Percentiles rank a stretch among this genome's conserved stretches.
Conservation (phyloP, 2,329 filamentous ascomycete genomes). For the Aureobasidium sp. region DNA sequence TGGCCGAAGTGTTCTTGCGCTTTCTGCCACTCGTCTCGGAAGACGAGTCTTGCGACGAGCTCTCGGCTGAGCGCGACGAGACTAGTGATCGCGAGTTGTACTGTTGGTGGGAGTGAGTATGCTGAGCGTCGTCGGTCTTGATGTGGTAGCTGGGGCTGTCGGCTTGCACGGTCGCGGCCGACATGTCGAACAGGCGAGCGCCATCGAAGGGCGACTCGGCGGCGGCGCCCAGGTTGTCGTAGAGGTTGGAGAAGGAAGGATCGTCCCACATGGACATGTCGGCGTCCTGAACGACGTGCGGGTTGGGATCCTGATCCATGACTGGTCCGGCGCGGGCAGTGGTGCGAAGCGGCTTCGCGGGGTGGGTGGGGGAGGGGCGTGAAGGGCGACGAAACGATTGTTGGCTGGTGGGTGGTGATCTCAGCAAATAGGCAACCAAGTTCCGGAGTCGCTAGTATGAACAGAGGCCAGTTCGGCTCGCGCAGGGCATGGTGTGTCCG, state of each 20-base stretch:
- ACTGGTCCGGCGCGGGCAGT: neutral
- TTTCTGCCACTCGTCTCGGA: constrained; percentile 36
- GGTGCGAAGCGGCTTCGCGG: constrained; percentile 8
- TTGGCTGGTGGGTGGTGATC: neutral
- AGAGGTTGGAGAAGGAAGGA: constrained; percentile 23
- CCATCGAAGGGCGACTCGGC: constrained; percentile 23
- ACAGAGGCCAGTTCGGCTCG: neutral
- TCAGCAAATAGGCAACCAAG: neutral
- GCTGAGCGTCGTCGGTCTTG: constrained; percentile 23
- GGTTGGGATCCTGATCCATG: constrained; percentile 17
- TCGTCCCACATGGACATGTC: constrained; percentile 26
- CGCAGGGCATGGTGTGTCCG: constrained; percentile 7
- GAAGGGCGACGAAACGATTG: constrained; percentile 1
- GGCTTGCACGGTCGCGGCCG: constrained; percentile 19
- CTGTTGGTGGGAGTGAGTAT: constrained; percentile 17
- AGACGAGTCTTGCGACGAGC: constrained; percentile 36
- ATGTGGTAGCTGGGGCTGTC: constrained; percentile 23
- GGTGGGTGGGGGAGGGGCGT: constrained; percentile 11
- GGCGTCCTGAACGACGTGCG: constrained; percentile 19
- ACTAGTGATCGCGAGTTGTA: constrained; percentile 18
- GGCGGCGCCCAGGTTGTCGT: constrained; percentile 22
- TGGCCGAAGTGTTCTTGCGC: constrained; percentile 34
- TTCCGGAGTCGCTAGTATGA: neutral
- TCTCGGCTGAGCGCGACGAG: constrained; percentile 31
- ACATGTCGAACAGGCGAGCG: constrained; percentile 26